Base-by-base conservation (phyloP, 208 protist species). In the Zelonia costaricensis region DNA sequence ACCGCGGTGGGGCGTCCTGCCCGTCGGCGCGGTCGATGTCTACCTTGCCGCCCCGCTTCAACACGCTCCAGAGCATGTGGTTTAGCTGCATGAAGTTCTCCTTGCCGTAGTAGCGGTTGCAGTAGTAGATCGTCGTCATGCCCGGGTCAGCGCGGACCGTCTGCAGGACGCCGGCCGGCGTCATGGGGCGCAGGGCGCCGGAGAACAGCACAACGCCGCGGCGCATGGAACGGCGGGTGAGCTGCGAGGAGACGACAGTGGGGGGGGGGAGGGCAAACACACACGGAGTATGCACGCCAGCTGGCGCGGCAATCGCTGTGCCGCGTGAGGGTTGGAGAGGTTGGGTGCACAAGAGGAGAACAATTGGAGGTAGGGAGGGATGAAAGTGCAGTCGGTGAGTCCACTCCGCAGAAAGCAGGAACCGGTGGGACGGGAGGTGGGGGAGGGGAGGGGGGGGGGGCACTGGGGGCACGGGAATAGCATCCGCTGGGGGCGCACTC, bases 71-170 rank as follows among this genome's bases (percentile, higher is more conserved):
- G 30, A 93, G 75, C 12, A 90, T 38, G 52, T 88, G 84, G 45
- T 84, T 84, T 25, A 95, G 69, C 53, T 77, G 66, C 77, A 84
- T 89, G 10, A 67, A 54, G 13, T 76, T 78, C 6, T 86, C 80
- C 9, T 62, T 71, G 27, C 54, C 82, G 67, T 91, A 95, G 66
- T 95, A 95, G 46, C 89, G 83, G 46, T 92, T 95, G 28, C 86
- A 86, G 69, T 95, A 95, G 74, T 95, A 95, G 1, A 48, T 39
- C 9, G 82, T 55, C 2, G 89, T 93, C 84, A 90, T 92, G 18
- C 86, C 86, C 10, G 89, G 89, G 49, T 95, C 86, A 13, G 63
- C 79, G 64, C 86, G 86, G 3, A 95, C 59, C 15, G 89, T 92
- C 58, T 82, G 69, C 22, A 95, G 78, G 10, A 95, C 63, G 9